Evolutionary conservation across 805 yeast genomes (phyloP).

Genomic region (Wickerhamiella occidentalis): DNA sequence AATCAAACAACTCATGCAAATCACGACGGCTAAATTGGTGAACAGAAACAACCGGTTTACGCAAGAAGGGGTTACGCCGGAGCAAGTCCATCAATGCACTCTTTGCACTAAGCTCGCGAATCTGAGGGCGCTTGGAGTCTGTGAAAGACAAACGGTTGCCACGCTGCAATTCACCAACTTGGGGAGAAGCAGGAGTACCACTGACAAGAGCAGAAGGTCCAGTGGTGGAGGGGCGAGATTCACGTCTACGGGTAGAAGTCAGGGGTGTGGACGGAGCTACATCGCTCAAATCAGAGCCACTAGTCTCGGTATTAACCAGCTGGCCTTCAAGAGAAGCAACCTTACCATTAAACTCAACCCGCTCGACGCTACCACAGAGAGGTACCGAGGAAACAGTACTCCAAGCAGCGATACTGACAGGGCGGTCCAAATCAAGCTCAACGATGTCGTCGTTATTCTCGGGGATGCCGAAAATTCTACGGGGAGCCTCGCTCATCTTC

Average conservation of each 20-base stretch:
- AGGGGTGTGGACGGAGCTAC: constrained; percentile 1
- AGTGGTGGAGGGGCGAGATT: not conserved
- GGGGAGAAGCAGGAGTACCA: constrained; percentile 26
- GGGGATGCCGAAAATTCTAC: constrained; percentile 68
- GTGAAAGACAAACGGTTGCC: constrained; percentile 21
- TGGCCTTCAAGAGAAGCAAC: constrained; percentile 80
- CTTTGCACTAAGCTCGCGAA: constrained; percentile 34
- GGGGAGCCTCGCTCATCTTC: constrained; percentile 72
- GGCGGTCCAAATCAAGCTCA: constrained; percentile 74
- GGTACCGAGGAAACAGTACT: constrained; percentile 47
- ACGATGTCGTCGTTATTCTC: constrained; percentile 60
- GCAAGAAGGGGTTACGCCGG: constrained; percentile 82
- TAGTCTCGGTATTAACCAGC: constrained; percentile 35
- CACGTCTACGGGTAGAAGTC: not conserved
- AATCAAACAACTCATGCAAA: constrained; percentile 83
- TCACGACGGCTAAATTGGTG: constrained; percentile 78
- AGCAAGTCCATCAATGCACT: constrained; percentile 68
- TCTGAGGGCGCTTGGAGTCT: constrained; percentile 20
- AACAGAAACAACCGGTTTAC: constrained; percentile 80
- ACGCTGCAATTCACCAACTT: constrained; percentile 12
- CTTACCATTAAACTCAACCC: constrained; percentile 67
- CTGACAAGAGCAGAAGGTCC: constrained; percentile 19
- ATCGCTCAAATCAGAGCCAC: constrained; percentile 7
- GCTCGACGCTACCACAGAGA: constrained; percentile 72
- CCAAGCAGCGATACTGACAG: constrained; percentile 32